A percentile compares a stretch with the other conserved stretches of the same genome.
These are phyloP conservation scores for Rubia balearica DNA, from an alignment of 305 asterid genomes.

Conservation along the genomic window DNA sequence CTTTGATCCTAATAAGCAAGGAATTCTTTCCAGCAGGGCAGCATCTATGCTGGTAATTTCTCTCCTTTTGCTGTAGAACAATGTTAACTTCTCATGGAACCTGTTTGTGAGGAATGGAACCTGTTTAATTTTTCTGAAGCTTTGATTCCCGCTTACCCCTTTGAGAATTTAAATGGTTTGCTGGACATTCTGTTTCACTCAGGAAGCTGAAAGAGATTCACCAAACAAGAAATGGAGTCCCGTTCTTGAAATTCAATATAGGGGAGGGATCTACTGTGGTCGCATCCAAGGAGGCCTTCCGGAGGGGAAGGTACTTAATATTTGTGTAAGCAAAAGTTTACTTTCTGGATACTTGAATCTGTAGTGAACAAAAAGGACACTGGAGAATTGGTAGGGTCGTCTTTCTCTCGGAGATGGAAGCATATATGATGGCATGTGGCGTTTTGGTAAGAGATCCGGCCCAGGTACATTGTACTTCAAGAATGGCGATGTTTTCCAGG, in stretches of 20 bases:
- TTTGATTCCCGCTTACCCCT: neutral
- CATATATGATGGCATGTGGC: constrained; percentile 94
- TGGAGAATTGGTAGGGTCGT: constrained; percentile 58
- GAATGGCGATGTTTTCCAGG: constrained; percentile 87
- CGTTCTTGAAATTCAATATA: constrained; percentile 73
- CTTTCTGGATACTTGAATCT: neutral
- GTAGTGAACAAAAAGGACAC: constrained; percentile 11
- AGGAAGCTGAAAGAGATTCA: constrained; percentile 95
- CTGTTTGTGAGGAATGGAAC: neutral
- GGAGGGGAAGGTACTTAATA: constrained; percentile 82
- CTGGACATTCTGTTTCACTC: constrained; percentile 4
- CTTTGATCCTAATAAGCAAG: constrained; percentile 56
- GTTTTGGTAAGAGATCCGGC: constrained; percentile 94
- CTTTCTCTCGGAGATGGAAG: constrained; percentile 76
- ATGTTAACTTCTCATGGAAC: neutral
- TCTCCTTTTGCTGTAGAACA: neutral
- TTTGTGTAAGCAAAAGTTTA: constrained; percentile 16
- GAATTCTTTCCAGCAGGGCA: constrained; percentile 77
- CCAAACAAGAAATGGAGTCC: constrained; percentile 79
- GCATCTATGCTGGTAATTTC: constrained; percentile 90
- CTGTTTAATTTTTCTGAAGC: neutral
- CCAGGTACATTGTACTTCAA: constrained; percentile 78
- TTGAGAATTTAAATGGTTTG: neutral
- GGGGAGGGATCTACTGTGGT: constrained; percentile 86
- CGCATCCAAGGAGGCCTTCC: constrained; percentile 97